Evolutionary conservation across 495 filamentous ascomycete genomes (phyloP).

Genomic region (Penicillium goetzii): DNA sequence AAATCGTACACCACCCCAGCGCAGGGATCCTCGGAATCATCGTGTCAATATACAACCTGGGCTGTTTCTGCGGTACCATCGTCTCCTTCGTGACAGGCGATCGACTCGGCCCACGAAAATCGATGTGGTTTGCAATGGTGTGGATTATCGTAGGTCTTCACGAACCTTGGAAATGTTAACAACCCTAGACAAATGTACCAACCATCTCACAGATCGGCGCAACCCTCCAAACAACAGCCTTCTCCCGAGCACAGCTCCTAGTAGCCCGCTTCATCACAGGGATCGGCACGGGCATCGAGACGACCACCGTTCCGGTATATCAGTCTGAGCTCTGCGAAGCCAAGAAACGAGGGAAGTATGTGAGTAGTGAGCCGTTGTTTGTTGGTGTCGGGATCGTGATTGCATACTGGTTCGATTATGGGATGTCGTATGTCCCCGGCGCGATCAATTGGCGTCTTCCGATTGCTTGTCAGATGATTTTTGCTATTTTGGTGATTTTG

Average conservation of each 20-base stretch:
- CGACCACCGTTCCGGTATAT: neutral
- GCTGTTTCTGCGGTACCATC: neutral
- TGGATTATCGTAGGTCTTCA: neutral
- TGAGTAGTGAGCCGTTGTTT: neutral
- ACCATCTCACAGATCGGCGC: neutral
- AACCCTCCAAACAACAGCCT: neutral
- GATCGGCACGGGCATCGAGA: neutral
- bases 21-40: neutral
- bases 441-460: neutral
- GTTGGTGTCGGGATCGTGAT: neutral
- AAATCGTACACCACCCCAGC: neutral
- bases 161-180: too few relatives aligned
- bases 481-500: neutral
- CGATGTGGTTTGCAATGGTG: neutral
- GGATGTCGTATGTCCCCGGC: neutral
- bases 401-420: neutral
- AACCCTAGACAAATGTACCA: neutral
- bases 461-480: conserved; percentile 21
- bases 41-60: neutral
- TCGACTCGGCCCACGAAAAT: neutral
- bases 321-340: neutral
- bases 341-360: neutral
- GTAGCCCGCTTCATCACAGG: neutral
- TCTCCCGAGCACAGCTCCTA: neutral
- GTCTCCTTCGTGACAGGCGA: neutral